Conservation (phyloP, 805 yeast species). For the Zygoascus tannicola region DNA sequence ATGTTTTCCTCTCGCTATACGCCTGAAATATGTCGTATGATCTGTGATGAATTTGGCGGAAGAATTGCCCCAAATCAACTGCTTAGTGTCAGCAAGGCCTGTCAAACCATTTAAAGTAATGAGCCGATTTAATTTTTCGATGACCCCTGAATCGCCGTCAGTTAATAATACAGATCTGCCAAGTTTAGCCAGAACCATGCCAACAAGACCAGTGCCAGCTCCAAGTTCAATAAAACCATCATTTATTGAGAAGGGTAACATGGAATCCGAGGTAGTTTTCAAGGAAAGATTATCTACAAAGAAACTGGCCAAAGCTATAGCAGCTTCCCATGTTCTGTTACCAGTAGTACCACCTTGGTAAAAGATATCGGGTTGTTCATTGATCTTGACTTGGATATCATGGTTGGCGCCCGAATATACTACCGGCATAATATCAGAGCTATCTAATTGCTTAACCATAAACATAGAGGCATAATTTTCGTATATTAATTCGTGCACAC, state of each 20-base stretch:
- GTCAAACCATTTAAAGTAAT: slow-evolving; percentile 34
- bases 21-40: no score
- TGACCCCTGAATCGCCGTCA: slow-evolving; percentile 56
- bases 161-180: slow-evolving; percentile 38
- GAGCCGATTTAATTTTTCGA: slow-evolving; percentile 40
- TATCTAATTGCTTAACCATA: not conserved
- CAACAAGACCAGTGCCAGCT: slow-evolving; percentile 80
- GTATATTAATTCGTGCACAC: not conserved
- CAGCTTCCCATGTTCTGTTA: slow-evolving; percentile 89
- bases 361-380: slow-evolving; percentile 10
- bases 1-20: no score
- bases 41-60: not conserved
- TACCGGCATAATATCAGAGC: not conserved
- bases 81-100: slow-evolving; percentile 7
- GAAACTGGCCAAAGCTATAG: slow-evolving; percentile 53
- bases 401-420: not conserved
- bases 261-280: not conserved
- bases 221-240: slow-evolving; percentile 59
- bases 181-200: slow-evolving; percentile 32
- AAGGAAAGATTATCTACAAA: slow-evolving; percentile 24
- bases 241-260: not conserved
- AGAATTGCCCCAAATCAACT: slow-evolving; percentile 16
- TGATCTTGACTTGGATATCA: not conserved
- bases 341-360: slow-evolving; percentile 70
- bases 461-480: not conserved